Base-by-base conservation (phyloP, 2,329 filamentous ascomycete species). In the Apiospora marii region DNA sequence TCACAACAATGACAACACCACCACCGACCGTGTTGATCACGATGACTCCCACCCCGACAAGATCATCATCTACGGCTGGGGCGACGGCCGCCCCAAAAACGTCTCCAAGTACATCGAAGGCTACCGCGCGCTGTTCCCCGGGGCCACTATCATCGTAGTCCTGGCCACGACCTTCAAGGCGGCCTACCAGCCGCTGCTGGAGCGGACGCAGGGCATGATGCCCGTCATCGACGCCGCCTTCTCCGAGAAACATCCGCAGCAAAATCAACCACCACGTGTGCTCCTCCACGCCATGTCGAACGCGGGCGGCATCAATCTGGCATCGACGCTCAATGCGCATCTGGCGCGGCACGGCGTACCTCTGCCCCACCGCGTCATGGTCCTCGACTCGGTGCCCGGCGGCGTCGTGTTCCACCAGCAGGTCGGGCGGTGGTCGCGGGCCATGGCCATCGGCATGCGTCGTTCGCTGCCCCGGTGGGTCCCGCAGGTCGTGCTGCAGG, bases 281-380 rank as follows among this genome's bases (percentile, higher is more conserved):
- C 79, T 90, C 24, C 77, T 88, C 1, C 88, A 90, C 71, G 81
- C 82, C 75, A 89, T 91, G 84, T 90, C 88, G 73, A 91, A 90
- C 78, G 89, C 88, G 0, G 89, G 89, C 19, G 87, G 84, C 22
- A 88, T 88, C 72, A 88, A 86, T 81, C 83, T 84, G 68, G 87
- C 85, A 0, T 84, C 87, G 0, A 84, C 86, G 0, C 76, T 89
- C 16, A 83, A 88, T 73, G 86, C 84, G 0, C 89, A 86, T 77
- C 79, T 79, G 4, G 76, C 84, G 24, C 79, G 76, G 5, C 79
- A 83, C 76, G 80, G 79, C 24, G 74, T 80, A 43, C 74, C 81
- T 27, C 79, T 89, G 74, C 87, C 87, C 1, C 86, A 89, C 73
- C 78, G 82, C 34, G 81, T 90, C 10, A 78, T 87, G 27, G 82